Evolutionary conservation across 1,139 yeast species (phyloP).

Genomic region (Taphrina wiesneri): DNA sequence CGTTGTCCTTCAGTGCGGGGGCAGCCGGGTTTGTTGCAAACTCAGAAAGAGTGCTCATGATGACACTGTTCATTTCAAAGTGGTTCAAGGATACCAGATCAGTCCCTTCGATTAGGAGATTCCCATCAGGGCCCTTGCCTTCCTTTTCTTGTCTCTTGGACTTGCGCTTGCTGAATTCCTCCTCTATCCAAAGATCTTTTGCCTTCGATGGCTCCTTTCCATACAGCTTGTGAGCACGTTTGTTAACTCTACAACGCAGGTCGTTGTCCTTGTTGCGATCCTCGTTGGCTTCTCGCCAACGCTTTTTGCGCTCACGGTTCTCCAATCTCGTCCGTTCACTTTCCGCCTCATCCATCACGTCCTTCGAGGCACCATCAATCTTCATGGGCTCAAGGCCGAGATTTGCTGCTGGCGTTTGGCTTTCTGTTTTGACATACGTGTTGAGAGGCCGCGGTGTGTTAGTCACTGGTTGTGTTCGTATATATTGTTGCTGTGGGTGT

Average conservation of each 20-base stretch:
- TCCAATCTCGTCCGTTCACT: slow-evolving; percentile 49
- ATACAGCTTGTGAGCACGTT: slow-evolving; percentile 67
- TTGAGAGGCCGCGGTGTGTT: background rate
- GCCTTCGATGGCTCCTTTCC: slow-evolving; percentile 62
- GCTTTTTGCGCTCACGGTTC: slow-evolving; percentile 81
- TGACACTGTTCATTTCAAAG: slow-evolving; percentile 25
- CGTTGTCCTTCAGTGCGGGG: slow-evolving; percentile 8
- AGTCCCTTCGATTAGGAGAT: slow-evolving; percentile 27
- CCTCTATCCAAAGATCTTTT: slow-evolving; percentile 71
- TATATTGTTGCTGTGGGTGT: background rate
- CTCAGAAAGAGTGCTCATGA: slow-evolving; percentile 22
- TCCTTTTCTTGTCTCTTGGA: slow-evolving; percentile 52
- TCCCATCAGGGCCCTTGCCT: slow-evolving; percentile 32
- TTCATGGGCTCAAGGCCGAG: slow-evolving; percentile 2
- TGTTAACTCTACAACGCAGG: slow-evolving; percentile 70
- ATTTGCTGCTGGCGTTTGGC: background rate
- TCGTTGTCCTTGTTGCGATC: slow-evolving; percentile 87
- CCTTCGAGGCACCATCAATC: slow-evolving; percentile 1
- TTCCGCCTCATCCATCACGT: slow-evolving; percentile 16
- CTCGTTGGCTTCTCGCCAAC: slow-evolving; percentile 83
- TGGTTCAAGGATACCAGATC: slow-evolving; percentile 22
- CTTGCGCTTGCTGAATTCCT: slow-evolving; percentile 67
- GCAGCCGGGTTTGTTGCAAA: slow-evolving; percentile 24
- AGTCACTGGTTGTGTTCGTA: background rate
- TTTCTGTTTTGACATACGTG: background rate